phyloP scores from a whole-genome alignment of 768 basidiomycete species.

The Lactifluus echinatus region DNA sequence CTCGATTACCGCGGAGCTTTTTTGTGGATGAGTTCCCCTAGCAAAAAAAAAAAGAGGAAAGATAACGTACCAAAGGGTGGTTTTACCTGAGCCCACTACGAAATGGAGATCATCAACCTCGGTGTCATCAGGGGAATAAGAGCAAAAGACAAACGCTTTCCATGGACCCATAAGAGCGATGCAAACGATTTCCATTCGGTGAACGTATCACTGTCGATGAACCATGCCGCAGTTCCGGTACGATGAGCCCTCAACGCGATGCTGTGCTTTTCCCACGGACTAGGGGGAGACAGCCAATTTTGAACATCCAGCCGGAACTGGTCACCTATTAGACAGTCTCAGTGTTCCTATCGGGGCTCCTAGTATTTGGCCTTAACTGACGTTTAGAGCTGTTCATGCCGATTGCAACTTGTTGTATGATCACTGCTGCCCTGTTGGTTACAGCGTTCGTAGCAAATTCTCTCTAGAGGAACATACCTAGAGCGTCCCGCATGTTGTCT shows the following conservation, averaged over 20 bases:
- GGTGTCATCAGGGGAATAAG: not conserved
- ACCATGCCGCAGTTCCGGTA: not conserved
- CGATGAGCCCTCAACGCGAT: not conserved
- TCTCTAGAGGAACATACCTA: not conserved
- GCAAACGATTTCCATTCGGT: not conserved
- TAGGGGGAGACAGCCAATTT: not conserved
- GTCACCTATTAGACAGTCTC: not conserved
- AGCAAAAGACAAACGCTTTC: not conserved
- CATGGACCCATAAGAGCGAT: not conserved
- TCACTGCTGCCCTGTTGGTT: not conserved
- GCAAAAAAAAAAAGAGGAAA: not conserved
- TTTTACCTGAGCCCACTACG: not conserved
- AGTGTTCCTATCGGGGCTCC: not conserved
- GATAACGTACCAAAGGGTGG: not conserved
- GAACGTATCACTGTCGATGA: not conserved
- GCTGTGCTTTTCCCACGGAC: not conserved
- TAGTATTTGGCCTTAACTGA: not conserved
- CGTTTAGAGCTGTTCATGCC: not conserved
- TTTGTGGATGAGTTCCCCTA: not conserved
- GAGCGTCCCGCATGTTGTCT: no score
- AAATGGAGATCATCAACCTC: not conserved
- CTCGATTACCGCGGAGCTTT: not conserved
- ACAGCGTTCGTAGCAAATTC: not conserved
- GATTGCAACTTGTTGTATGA: not conserved
- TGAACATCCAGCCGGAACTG: not conserved